Percentiles rank a stretch among this genome's conserved stretches.
These are phyloP conservation scores for Volvox carteri DNA, from an alignment of 163 green algal genomes.

Conservation along the genomic window DNA sequence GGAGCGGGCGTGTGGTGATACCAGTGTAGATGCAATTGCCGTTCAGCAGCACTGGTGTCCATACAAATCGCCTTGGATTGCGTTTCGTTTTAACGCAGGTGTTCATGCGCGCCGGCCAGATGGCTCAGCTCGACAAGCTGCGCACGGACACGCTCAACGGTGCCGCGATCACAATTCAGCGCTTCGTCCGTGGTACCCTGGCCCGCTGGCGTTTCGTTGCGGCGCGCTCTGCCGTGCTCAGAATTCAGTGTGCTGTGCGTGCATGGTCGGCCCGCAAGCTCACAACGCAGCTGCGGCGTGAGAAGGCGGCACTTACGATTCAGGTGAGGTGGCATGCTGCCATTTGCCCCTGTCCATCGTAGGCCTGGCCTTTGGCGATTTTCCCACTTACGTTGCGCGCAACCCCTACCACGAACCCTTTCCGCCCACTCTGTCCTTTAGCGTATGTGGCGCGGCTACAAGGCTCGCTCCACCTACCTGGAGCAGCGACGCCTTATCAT, in stretches of 20 bases:
- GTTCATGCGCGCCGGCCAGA: slow-evolving; percentile 96
- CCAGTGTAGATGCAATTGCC: too few species aligned
- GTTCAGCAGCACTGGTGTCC: too few species aligned
- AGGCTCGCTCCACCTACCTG: slow-evolving; percentile 73
- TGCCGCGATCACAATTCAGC: slow-evolving; percentile 90
- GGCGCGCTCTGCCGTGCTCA: slow-evolving; percentile 36
- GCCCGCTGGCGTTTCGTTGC: slow-evolving; percentile 69
- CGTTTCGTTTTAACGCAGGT: too few species aligned
- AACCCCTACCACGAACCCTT: too few species aligned
- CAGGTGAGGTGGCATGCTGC: slow-evolving; percentile 64
- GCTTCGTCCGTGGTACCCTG: slow-evolving; percentile 79
- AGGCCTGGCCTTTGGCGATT: too few species aligned
- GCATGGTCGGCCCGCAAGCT: slow-evolving; percentile 79
- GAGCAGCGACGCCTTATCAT: slow-evolving; percentile 70
- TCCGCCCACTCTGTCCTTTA: slow-evolving; percentile 80
- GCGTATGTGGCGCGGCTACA: slow-evolving; percentile 80
- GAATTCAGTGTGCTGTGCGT: slow-evolving; percentile 77
- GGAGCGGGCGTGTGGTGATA: too few species aligned
- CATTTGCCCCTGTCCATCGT: not conserved
- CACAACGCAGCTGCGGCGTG: slow-evolving; percentile 63
- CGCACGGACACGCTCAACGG: slow-evolving; percentile 90
- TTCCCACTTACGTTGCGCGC: too few species aligned
- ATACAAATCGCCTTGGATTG: too few species aligned
- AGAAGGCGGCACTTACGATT: slow-evolving; percentile 78
- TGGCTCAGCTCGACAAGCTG: slow-evolving; percentile 95